A percentile compares a stretch with the other conserved stretches of the same genome.
Conservation (phyloP, 768 basidiomycete species). For the Termitomyces eurrhizus region DNA sequence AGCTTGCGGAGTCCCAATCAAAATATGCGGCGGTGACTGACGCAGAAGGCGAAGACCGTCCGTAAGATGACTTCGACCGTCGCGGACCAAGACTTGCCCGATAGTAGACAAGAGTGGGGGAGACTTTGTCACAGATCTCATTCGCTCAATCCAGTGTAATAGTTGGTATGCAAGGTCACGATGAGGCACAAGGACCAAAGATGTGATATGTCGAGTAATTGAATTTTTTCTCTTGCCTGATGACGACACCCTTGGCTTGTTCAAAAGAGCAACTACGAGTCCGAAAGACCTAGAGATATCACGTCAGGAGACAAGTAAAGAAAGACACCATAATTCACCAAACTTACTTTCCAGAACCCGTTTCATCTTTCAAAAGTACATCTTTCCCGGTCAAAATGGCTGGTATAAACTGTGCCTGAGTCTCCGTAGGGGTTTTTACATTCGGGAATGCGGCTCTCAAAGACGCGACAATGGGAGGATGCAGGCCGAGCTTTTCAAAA, state of each 20-base stretch:
- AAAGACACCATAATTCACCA: background rate
- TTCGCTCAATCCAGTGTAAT: slow-evolving; percentile 57
- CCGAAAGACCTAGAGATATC: slow-evolving; percentile 60
- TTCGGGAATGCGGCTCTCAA: slow-evolving; percentile 59
- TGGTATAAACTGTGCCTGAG: slow-evolving; percentile 58
- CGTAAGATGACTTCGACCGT: slow-evolving; percentile 35
- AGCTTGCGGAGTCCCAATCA: slow-evolving; percentile 72
- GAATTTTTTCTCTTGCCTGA: slow-evolving; percentile 19
- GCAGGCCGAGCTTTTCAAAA: slow-evolving; percentile 54
- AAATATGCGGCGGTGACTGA: slow-evolving; percentile 53
- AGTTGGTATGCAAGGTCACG: slow-evolving; percentile 68
- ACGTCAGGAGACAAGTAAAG: slow-evolving; percentile 2
- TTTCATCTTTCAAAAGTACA: slow-evolving; percentile 62
- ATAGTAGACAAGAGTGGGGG: slow-evolving; percentile 37
- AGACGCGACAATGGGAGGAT: slow-evolving; percentile 42
- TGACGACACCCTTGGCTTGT: slow-evolving; percentile 38
- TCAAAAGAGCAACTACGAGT: slow-evolving; percentile 60
- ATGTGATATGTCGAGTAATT: slow-evolving; percentile 35
- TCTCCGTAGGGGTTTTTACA: slow-evolving; percentile 52
- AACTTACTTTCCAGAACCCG: slow-evolving; percentile 79
- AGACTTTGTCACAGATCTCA: slow-evolving; percentile 31
- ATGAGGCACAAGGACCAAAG: slow-evolving; percentile 69
- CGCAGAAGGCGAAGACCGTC: slow-evolving; percentile 35
- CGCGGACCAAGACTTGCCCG: slow-evolving; percentile 62
- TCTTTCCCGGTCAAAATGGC: slow-evolving; percentile 55